Conservation (phyloP, 306 rosid species). For the Psophocarpus tetragonolobus region DNA sequence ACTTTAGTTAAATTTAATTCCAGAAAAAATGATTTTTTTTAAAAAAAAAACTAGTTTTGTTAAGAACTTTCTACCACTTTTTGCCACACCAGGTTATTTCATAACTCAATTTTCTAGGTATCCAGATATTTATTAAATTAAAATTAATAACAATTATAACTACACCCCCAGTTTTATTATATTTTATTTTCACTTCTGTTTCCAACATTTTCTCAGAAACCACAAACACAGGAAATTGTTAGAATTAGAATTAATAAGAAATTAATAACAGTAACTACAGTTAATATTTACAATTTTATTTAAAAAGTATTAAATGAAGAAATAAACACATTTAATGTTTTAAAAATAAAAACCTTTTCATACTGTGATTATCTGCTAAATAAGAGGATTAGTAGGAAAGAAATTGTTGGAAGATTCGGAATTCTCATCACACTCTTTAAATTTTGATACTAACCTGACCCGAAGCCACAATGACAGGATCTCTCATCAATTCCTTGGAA, state of each 20-base stretch:
- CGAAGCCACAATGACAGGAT: slow-evolving; percentile 83
- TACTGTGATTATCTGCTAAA: neutral
- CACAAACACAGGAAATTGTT: slow-evolving; percentile 26
- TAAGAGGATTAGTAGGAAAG: neutral
- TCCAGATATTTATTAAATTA: neutral
- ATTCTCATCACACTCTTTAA: neutral
- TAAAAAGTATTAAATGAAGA: neutral
- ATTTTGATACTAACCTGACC: slow-evolving; percentile 70
- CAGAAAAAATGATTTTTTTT: neutral
- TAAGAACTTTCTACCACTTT: slow-evolving; percentile 16
- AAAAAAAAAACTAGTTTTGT: neutral
- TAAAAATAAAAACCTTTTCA: neutral
- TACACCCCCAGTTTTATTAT: neutral
- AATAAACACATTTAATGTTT: neutral
- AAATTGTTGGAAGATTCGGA: neutral
- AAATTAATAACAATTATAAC: neutral
- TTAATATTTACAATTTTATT: neutral
- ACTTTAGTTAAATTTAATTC: slow-evolving; percentile 14
- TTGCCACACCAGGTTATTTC: neutral
- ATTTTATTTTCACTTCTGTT: neutral
- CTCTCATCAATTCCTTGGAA: slow-evolving; percentile 87
- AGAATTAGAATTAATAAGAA: neutral
- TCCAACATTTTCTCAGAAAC: slow-evolving; percentile 26
- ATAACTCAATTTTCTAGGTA: neutral
- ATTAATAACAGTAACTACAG: no score